Evolutionary conservation across 352 stramenopile genomes (phyloP).

Genomic region (Globisporangium cystogenes): DNA sequence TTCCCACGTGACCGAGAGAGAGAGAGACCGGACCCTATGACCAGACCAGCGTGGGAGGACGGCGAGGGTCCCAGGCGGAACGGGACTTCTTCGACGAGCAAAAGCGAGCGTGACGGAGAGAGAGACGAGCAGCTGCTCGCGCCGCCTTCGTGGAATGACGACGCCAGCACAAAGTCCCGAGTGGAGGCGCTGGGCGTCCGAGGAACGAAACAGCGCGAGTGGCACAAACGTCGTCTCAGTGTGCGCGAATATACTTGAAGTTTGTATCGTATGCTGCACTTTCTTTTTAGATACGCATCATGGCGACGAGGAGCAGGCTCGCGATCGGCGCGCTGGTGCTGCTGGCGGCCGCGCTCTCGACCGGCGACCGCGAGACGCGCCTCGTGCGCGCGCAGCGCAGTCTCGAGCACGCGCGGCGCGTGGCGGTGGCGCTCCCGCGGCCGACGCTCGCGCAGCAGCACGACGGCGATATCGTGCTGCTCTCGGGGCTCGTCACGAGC

Average conservation of each 20-base stretch:
- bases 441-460: slow-evolving; percentile 16
- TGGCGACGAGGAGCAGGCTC: slow-evolving; percentile 29
- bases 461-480: slow-evolving; percentile 31
- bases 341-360: slow-evolving; percentile 42
- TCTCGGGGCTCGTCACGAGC: slow-evolving; percentile 51
- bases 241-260: not conserved
- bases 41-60: not conserved
- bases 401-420: slow-evolving; percentile 41
- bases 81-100: slow-evolving; percentile 6
- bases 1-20: not conserved
- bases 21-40: not conserved
- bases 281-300: slow-evolving; percentile 5
- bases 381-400: slow-evolving; percentile 41
- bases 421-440: slow-evolving; percentile 19
- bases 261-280: no score
- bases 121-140: not conserved
- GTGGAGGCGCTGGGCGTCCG: slow-evolving; percentile 20
- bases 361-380: slow-evolving; percentile 43
- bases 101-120: not conserved
- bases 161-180: slow-evolving; percentile 26
- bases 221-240: not conserved
- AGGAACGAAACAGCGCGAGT: slow-evolving; percentile 15
- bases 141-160: slow-evolving; percentile 25
- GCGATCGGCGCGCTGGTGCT: slow-evolving; percentile 44
- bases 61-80: not conserved